A percentile compares a stretch with the other conserved stretches of the same genome.
Conservation (phyloP, 2,329 filamentous ascomycete species). For the Whalleya microplaca region DNA sequence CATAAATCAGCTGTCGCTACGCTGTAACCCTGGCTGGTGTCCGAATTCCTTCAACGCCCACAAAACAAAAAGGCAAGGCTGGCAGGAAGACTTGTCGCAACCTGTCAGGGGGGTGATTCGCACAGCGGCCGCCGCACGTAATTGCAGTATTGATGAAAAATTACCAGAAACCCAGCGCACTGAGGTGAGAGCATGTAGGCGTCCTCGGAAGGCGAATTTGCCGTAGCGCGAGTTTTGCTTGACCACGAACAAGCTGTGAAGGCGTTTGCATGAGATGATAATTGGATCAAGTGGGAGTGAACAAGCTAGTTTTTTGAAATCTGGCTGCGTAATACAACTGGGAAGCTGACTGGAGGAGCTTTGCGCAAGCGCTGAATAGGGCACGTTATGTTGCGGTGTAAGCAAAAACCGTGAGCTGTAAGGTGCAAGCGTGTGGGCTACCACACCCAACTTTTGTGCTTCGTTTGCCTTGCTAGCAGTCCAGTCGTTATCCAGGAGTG, state of each 20-base stretch:
- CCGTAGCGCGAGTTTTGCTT: slow-evolving; percentile 13
- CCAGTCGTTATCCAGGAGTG: slow-evolving; percentile 4
- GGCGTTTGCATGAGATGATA: slow-evolving; percentile 32
- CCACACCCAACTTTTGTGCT: slow-evolving; percentile 30
- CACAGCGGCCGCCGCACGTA: slow-evolving; percentile 8
- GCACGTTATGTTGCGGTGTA: slow-evolving; percentile 33
- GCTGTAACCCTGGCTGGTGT: slow-evolving; percentile 5
- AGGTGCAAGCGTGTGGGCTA: slow-evolving; percentile 11
- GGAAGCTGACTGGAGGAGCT: slow-evolving; percentile 19
- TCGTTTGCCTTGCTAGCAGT: slow-evolving; percentile 16
- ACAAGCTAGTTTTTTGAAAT: slow-evolving; percentile 34
- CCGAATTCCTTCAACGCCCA: background rate
- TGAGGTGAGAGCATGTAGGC: slow-evolving; percentile 7
- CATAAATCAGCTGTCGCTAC: slow-evolving; percentile 3
- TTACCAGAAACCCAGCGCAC: slow-evolving; percentile 13
- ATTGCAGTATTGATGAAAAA: slow-evolving; percentile 7
- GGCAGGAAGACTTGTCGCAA: slow-evolving; percentile 2
- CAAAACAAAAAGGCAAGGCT: background rate
- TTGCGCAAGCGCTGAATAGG: slow-evolving; percentile 16
- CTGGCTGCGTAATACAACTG: slow-evolving; percentile 36
- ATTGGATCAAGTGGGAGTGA: slow-evolving; percentile 33
- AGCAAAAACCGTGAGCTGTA: slow-evolving; percentile 27
- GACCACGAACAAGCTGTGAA: slow-evolving; percentile 19
- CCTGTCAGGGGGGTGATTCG: slow-evolving; percentile 4
- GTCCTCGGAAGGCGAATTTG: slow-evolving; percentile 8